Conservation (phyloP, 192 early-diverging fungal genomes). For the Backusella mclennaniae region DNA sequence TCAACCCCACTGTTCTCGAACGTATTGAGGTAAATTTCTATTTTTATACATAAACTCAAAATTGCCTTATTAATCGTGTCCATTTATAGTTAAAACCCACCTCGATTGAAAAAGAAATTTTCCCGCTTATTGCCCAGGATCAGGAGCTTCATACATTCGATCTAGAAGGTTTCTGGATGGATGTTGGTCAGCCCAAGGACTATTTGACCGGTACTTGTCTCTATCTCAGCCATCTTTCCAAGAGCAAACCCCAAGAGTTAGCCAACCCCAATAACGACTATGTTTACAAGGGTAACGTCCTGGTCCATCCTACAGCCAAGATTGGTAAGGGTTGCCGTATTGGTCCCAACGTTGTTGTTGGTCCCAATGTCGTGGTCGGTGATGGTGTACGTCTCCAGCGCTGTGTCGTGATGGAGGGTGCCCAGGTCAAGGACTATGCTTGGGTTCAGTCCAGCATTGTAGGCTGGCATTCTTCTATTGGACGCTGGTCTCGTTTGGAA, state of each 20-base stretch:
- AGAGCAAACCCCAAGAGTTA: slow-evolving; percentile 71
- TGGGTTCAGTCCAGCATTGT: slow-evolving; percentile 91
- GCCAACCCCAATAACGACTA: slow-evolving; percentile 65
- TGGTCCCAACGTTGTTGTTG: slow-evolving; percentile 97
- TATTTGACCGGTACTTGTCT: slow-evolving; percentile 94
- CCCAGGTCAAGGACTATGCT: slow-evolving; percentile 83
- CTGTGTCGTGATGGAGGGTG: slow-evolving; percentile 85
- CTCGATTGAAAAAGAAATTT: slow-evolving; percentile 97
- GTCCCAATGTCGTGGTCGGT: slow-evolving; percentile 87
- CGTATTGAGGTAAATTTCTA: slow-evolving; percentile 71
- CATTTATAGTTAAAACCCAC: slow-evolving; percentile 78
- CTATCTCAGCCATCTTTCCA: slow-evolving; percentile 82
- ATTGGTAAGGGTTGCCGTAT: slow-evolving; percentile 96
- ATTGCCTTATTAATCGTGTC: not conserved
- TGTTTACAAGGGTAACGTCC: slow-evolving; percentile 84
- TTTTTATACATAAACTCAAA: not conserved
- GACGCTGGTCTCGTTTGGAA: slow-evolving; percentile 94
- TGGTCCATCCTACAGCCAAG: slow-evolving; percentile 88
- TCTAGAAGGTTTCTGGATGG: slow-evolving; percentile 98
- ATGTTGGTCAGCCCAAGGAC: slow-evolving; percentile 99
- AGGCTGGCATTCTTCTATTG: slow-evolving; percentile 95
- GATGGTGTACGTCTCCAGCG: slow-evolving; percentile 92
- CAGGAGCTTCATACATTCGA: slow-evolving; percentile 89
- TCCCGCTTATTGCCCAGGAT: slow-evolving; percentile 91
- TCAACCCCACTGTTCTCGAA: slow-evolving; percentile 86